Base-by-base conservation (phyloP, 2,329 filamentous ascomycete genomes). In the Diplodia scrobiculata region DNA sequence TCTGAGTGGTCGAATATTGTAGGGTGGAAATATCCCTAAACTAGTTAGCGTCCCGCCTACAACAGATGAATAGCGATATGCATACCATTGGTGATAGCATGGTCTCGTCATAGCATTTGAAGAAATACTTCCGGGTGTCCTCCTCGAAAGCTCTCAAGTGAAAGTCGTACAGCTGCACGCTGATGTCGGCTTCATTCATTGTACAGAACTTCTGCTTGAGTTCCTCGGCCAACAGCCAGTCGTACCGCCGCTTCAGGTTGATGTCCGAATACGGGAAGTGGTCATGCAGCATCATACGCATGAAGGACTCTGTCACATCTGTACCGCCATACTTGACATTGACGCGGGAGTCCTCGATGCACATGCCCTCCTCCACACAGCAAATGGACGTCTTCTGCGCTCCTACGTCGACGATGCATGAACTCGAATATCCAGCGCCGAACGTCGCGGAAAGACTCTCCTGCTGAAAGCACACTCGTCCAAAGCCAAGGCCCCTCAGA, bases 261-360 rank as follows among this genome's bases (percentile, higher is more conserved):
- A 99, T 96, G 21, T 97, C 93, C 55, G 90, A 86, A 76, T 99
- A 99, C 5, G 96, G 94, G 72, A 99, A 97, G 72, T 95, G 90
- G 76, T 97, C 93, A 78, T 90, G 92, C 2, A 99, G 86, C 90
- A 98, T 92, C 94, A 98, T 98, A 79, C 95, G 97, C 76, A 97
- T 85, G 73, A 99, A 97, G 0, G 91, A 91, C 72, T 97, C 92
- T 0, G 95, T 98, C 45, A 98, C 90, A 77, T 99, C 95, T 72
- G 86, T 88, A 0, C 95, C 95, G 60, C 95, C 95, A 72, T 90
- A 96, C 77, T 99, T 98, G 70, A 99, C 81, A 76, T 98, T 98
- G 75, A 99, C 87, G 17, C 95, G 87, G 17, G 95, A 99, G 74
- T 97, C 94, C 69, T 98, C 95, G 29, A 97, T 86, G 73, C 91